Conservation (phyloP, 768 basidiomycete genomes). For the Podaxis rugospora region DNA sequence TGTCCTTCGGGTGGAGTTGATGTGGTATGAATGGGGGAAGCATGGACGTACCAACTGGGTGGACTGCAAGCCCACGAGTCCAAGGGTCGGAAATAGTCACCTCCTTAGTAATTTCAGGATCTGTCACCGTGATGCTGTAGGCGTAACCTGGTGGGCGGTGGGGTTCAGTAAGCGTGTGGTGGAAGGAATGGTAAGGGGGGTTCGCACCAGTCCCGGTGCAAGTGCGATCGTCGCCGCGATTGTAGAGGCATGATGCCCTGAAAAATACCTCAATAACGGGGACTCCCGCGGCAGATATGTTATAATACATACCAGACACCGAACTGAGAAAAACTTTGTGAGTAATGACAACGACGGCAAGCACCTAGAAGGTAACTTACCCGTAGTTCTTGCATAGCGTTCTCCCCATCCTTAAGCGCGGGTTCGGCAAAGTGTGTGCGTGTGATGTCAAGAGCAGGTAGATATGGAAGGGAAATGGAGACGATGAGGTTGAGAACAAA, state of each 20-base stretch:
- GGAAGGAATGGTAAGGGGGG: background rate
- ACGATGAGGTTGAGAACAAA: slow-evolving; percentile 64
- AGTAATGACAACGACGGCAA: background rate
- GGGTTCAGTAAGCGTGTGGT: background rate
- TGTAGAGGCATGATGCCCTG: slow-evolving; percentile 63
- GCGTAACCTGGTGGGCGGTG: slow-evolving; percentile 39
- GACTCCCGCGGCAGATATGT: background rate
- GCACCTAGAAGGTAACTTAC: slow-evolving; percentile 34
- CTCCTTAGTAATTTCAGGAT: slow-evolving; percentile 25
- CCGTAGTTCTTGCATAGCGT: slow-evolving; percentile 41
- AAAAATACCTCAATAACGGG: background rate
- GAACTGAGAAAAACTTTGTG: slow-evolving; percentile 36
- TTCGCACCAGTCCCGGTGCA: slow-evolving; percentile 47
- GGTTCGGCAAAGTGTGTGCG: slow-evolving; percentile 45
- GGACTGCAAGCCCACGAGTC: slow-evolving; percentile 72
- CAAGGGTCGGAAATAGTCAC: slow-evolving; percentile 49
- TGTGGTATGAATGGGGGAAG: background rate
- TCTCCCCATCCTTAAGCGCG: slow-evolving; percentile 18
- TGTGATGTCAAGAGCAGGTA: slow-evolving; percentile 63
- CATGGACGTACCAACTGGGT: slow-evolving; percentile 61
- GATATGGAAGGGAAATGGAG: slow-evolving; percentile 67
- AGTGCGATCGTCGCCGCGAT: slow-evolving; percentile 34
- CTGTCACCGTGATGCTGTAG: slow-evolving; percentile 44
- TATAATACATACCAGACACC: slow-evolving; percentile 57
- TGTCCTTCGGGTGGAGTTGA: background rate